phyloP scores from a whole-genome alignment of 306 rosid genomes.

The Echinosophora koreensis region DNA sequence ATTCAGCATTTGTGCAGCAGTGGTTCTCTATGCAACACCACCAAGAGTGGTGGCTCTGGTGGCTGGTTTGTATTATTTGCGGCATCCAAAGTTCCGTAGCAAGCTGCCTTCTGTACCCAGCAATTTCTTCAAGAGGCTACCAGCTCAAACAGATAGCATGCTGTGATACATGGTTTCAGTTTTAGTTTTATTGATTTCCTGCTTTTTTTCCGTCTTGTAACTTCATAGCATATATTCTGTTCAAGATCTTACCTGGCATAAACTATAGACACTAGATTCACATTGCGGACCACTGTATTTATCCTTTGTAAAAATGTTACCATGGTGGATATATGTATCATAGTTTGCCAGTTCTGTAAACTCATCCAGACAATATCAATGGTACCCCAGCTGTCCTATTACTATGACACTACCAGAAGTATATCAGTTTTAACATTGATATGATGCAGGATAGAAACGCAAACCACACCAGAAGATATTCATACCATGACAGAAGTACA shows the following conservation, averaged over 20 bases:
- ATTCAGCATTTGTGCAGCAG: conserved; percentile 78
- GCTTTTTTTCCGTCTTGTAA: not conserved
- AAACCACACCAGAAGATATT: not conserved
- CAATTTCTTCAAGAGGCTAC: conserved; percentile 90
- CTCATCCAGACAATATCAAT: not conserved
- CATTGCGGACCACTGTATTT: conserved; percentile 2
- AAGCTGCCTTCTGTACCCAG: conserved; percentile 83
- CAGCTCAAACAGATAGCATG: conserved; percentile 82
- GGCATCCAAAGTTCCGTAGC: conserved; percentile 90
- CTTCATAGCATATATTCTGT: not conserved
- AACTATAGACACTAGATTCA: not conserved
- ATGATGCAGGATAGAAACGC: not conserved
- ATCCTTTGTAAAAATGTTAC: not conserved
- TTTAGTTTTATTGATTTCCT: not conserved
- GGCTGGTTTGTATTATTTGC: conserved; percentile 69
- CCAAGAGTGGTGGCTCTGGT: conserved; percentile 79
- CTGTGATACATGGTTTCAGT: conserved; percentile 47
- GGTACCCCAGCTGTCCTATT: not conserved
- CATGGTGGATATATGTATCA: conserved; percentile 3
- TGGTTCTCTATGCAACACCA: conserved; percentile 75
- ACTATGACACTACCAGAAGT: not conserved
- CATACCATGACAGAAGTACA: too few relatives aligned
- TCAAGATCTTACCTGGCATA: not conserved
- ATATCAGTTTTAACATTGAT: not conserved
- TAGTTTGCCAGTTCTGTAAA: conserved; percentile 4